A percentile compares a stretch with the other conserved stretches of the same genome.
phyloP scores from a whole-genome alignment of 768 basidiomycete species.

The Kwoniella sp. region DNA sequence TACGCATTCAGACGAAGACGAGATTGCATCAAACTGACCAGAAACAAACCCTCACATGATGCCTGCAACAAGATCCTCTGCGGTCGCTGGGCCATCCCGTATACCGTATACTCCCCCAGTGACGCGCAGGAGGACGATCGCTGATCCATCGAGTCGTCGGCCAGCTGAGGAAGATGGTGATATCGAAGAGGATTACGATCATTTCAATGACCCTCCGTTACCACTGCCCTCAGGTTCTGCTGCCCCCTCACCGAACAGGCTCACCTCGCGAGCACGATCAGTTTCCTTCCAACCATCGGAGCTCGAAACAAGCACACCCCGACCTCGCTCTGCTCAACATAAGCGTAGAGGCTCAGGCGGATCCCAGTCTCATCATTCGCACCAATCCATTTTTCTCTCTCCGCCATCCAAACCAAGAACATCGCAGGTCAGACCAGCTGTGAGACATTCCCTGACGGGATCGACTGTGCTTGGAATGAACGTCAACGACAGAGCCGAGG shows the following conservation, averaged over 20 bases:
- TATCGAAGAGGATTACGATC: too few species aligned
- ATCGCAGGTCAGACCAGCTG: background rate
- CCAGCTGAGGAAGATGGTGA: too few species aligned
- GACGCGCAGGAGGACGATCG: conserved; percentile 1
- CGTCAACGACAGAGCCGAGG: conserved; percentile 29
- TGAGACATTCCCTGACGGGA: conserved; percentile 14
- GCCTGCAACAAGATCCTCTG: conserved; percentile 1
- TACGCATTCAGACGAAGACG: too few species aligned
- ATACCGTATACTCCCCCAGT: conserved; percentile 9
- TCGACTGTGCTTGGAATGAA: conserved; percentile 23
- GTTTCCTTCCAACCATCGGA: conserved; percentile 19
- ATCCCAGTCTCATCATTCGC: conserved; percentile 14
- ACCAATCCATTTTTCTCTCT: conserved; percentile 11
- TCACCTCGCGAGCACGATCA: conserved; percentile 6
- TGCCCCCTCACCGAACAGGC: background rate
- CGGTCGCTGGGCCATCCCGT: conserved; percentile 15
- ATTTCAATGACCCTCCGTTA: too few species aligned
- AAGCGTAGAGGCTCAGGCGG: conserved; percentile 5
- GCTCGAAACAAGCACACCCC: background rate
- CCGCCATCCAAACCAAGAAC: conserved; percentile 5
- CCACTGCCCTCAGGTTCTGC: too few species aligned
- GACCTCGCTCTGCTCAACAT: background rate
- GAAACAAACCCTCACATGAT: background rate
- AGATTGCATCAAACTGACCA: too few species aligned
- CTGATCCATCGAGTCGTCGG: background rate